These are phyloP conservation scores for Aotearoamyces nothofagi DNA, from an alignment of 2,329 filamentous ascomycete genomes.

Conservation along the genomic window DNA sequence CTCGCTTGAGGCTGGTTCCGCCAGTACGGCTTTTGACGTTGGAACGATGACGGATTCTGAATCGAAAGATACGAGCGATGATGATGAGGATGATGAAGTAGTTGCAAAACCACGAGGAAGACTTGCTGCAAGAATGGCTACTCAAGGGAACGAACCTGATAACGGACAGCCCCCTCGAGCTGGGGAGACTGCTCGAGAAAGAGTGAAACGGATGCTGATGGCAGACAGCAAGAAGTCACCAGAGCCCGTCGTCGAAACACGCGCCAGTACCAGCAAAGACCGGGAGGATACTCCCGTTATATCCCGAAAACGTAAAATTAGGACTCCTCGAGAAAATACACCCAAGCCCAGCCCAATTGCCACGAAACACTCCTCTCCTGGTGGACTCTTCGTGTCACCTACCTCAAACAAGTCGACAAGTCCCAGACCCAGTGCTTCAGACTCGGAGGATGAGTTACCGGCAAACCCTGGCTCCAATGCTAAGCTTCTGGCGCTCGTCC, in stretches of 20 bases:
- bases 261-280: background rate
- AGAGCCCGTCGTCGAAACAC: constrained; percentile 12
- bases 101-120: constrained; percentile 42
- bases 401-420: constrained; percentile 13
- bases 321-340: constrained; percentile 12
- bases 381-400: constrained; percentile 26
- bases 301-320: constrained; percentile 17
- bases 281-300: constrained; percentile 7
- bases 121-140: constrained; percentile 46
- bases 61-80: constrained; percentile 6
- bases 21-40: background rate
- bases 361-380: constrained; percentile 14
- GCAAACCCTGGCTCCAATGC: constrained; percentile 29
- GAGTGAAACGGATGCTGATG: constrained; percentile 28
- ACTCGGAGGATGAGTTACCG: constrained; percentile 28
- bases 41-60: background rate
- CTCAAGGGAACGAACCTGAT: constrained; percentile 8
- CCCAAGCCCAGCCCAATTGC: constrained; percentile 9
- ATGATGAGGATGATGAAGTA: constrained; percentile 32
- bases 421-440: constrained; percentile 11
- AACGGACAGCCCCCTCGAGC: constrained; percentile 4
- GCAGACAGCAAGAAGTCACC: constrained; percentile 13
- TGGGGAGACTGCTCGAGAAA: constrained; percentile 22
- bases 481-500: constrained; percentile 57
- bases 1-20: constrained; percentile 2